Conservation (phyloP, 495 filamentous ascomycete species). For the Hypoxylon lienhwacheense region DNA sequence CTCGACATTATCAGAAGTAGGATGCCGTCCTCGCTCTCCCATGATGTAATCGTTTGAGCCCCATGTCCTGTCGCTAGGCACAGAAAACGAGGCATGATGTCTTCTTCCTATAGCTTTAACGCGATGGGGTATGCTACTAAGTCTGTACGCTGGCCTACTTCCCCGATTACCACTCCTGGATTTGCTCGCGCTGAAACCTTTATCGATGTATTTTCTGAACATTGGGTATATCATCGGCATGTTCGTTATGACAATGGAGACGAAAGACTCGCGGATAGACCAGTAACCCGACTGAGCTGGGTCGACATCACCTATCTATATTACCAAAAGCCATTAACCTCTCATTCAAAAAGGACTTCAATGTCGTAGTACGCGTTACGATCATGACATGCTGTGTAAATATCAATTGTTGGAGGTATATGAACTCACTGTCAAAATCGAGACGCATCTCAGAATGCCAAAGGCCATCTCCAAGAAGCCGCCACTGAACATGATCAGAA, state of each 20-base stretch:
- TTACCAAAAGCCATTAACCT: constrained; percentile 5
- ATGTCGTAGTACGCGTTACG: neutral
- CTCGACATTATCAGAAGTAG: neutral
- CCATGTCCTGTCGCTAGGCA: constrained; percentile 44
- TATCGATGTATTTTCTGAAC: constrained; percentile 37
- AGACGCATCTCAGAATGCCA: constrained; percentile 61
- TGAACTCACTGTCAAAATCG: constrained; percentile 54
- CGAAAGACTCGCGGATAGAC: constrained; percentile 66
- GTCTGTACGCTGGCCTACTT: constrained; percentile 27
- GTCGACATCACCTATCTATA: constrained; percentile 47
- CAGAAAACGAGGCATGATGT: constrained; percentile 45
- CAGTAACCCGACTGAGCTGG: constrained; percentile 59
- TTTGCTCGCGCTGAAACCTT: constrained; percentile 29
- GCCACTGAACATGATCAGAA: constrained; percentile 61
- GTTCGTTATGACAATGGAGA: constrained; percentile 62
- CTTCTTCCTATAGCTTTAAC: constrained; percentile 40
- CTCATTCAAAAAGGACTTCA: neutral
- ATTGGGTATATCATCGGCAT: constrained; percentile 63
- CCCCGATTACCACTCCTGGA: constrained; percentile 9
- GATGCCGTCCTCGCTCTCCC: neutral
- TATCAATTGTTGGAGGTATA: constrained; percentile 7
- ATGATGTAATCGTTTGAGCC: constrained; percentile 50
- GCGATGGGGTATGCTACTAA: constrained; percentile 21
- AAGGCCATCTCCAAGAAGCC: constrained; percentile 62
- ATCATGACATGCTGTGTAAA: neutral